Evolutionary conservation across 768 basidiomycete genomes (phyloP).

Genomic region (Xanthoconium stramineum): DNA sequence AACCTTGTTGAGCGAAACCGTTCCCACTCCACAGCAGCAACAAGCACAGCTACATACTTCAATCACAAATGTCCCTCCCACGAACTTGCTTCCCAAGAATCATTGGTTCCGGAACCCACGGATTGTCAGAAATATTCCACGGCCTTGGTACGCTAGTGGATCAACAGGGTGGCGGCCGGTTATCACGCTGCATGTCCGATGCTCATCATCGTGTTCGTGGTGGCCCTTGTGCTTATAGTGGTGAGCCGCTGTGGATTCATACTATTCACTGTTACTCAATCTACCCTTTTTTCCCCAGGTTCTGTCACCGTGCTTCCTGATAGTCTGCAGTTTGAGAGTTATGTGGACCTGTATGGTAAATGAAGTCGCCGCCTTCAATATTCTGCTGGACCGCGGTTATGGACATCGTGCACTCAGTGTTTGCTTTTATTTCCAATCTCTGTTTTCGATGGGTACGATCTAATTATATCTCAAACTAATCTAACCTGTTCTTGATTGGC

Average conservation of each 20-base stretch:
- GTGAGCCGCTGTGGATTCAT: constrained; percentile 49
- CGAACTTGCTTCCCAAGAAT: constrained; percentile 95
- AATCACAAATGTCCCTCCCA: constrained; percentile 79
- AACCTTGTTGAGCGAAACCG: constrained; percentile 30
- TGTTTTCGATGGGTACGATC: constrained; percentile 5
- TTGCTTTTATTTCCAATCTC: constrained; percentile 27
- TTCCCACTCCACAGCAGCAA: constrained; percentile 53
- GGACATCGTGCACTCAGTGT: constrained; percentile 13
- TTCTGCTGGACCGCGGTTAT: constrained; percentile 8
- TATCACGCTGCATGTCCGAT: constrained; percentile 85
- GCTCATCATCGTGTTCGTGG: constrained; percentile 82
- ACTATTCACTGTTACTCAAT: not conserved
- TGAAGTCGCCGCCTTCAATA: constrained; percentile 2
- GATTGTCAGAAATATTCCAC: constrained; percentile 93
- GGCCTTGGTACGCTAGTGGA: constrained; percentile 92
- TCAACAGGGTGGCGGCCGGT: constrained; percentile 90
- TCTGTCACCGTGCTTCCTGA: constrained; percentile 14
- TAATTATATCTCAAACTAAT: not conserved
- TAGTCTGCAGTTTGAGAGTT: not conserved
- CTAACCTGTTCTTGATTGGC: not conserved
- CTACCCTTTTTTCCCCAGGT: constrained; percentile 9
- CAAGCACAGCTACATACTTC: constrained; percentile 69
- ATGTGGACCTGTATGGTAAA: constrained; percentile 5
- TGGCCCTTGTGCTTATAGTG: constrained; percentile 85
- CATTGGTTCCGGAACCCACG: constrained; percentile 76